A percentile compares a stretch with the other conserved stretches of the same genome.
These are phyloP conservation scores for Musa itinerans DNA, from an alignment of 176 grass and related monocot genomes.

Conservation along the genomic window DNA sequence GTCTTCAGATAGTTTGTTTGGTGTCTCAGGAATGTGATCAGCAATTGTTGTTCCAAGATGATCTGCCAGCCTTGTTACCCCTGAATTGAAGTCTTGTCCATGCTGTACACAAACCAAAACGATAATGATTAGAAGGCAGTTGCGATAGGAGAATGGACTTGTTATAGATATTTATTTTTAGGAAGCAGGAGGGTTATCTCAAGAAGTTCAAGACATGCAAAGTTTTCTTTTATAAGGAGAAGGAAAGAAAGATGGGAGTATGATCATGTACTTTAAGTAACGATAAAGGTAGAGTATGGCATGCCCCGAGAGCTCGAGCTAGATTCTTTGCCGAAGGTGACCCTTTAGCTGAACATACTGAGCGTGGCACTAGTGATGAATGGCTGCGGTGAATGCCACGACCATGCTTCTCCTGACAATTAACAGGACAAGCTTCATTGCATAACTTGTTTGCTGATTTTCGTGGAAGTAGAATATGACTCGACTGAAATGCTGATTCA, in stretches of 20 bases:
- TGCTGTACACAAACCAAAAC: conserved; percentile 33
- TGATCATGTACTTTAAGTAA: conserved; percentile 54
- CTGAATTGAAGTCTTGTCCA: conserved; percentile 31
- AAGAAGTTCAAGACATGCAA: no score
- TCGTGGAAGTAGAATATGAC: conserved; percentile 30
- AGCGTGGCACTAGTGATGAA: conserved; percentile 53
- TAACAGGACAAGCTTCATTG: no score
- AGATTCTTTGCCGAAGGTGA: conserved; percentile 55
- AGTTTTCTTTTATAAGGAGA: background rate
- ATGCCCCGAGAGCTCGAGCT: conserved; percentile 63
- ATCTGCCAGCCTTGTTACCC: conserved; percentile 62
- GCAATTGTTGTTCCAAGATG: conserved; percentile 80
- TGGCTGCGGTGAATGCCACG: conserved; percentile 50
- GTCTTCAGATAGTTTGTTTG: conserved; percentile 90
- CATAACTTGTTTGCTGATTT: conserved; percentile 30
- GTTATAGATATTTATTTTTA: no score
- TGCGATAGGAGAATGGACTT: no score
- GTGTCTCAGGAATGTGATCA: conserved; percentile 86
- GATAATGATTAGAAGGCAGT: background rate
- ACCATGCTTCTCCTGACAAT: conserved; percentile 19
- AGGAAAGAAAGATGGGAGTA: background rate
- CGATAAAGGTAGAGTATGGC: conserved; percentile 47
- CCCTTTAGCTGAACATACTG: no score
- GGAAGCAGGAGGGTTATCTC: no score
- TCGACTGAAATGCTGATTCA: conserved; percentile 29